Evolutionary conservation across 257 asterid genomes (phyloP), one percentile per base, ranked within the genome.

Genomic region (Orobanche coerulescens): DNA sequence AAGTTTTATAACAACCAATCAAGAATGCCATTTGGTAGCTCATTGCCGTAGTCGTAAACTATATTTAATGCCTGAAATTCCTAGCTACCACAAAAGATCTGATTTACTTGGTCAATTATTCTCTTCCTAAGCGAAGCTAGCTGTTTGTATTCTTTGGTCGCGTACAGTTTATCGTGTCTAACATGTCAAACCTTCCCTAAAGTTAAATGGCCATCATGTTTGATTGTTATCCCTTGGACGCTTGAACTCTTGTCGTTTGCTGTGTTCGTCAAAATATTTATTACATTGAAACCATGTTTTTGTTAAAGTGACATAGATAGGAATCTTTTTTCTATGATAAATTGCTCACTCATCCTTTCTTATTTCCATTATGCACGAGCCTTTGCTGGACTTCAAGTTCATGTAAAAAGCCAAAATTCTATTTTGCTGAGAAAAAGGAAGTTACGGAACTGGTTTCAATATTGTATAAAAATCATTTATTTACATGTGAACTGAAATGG

Each of bases 71-170:
- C 14, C 42, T 11, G 23, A 40, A 24, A 20, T 4, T 31, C 39
- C 46, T 22, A 18, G 34, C 37, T 49, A 52, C 34, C 19, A 20
- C n/a, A 40, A 3, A 24, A 50, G 61, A 39, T 53, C 44, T 39
- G 42, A 31, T 63, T 18, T 65, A 46, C 52, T 47, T 30, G 57
- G 58, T 65, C 31, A 26, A 40, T 16, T 12, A 20, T 60, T 52
- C 44, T 61, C 49, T 31, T 62, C 65, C 18, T 39, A 23, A 31
- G 53, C 24, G 23, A 26, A 69, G 22, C 26, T 8, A 7, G 52
- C 63, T 40, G 24, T 15, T 60, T 68, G 26, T 39, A 37, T 33
- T 37, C 39, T 33, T 33, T 9, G 12, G 12, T 2, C 22, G 34
- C 28, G 31, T 7, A 31, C 62, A 49, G 23, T 42, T 43, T 43